phyloP scores from a whole-genome alignment of 106 monocot genomes.

The Acorus gramineus region DNA sequence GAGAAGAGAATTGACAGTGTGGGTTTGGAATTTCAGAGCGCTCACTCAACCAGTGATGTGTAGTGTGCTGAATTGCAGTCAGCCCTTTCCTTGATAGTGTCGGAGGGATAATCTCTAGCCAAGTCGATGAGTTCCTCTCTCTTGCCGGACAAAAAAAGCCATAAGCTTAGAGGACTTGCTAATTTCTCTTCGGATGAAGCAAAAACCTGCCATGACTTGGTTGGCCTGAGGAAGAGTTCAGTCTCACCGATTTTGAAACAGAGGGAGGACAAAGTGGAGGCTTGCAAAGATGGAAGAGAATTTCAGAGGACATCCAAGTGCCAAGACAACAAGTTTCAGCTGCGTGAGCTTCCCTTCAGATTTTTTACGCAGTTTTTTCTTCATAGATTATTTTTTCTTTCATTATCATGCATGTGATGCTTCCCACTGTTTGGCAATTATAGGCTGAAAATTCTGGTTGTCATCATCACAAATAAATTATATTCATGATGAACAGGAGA shows the following conservation, averaged over 20 bases:
- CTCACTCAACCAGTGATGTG: conserved; percentile 40
- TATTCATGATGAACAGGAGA: too few species aligned
- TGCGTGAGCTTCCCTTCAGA: conserved; percentile 74
- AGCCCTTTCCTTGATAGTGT: conserved; percentile 30
- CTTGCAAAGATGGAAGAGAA: conserved; percentile 63
- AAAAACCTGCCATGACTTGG: conserved; percentile 32
- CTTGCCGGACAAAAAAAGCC: conserved; percentile 36
- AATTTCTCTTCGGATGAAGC: conserved; percentile 50
- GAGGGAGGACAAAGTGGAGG: conserved; percentile 54
- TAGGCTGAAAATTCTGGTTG: too few species aligned
- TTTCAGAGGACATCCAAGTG: conserved; percentile 50
- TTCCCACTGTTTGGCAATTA: too few species aligned
- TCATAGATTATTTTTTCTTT: background rate
- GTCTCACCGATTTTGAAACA: conserved; percentile 52
- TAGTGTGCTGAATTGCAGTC: conserved; percentile 31
- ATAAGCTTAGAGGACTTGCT: conserved; percentile 47
- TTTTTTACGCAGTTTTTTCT: conserved; percentile 7
- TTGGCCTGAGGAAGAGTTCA: conserved; percentile 40
- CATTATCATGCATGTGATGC: too few species aligned
- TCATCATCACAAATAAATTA: too few species aligned
- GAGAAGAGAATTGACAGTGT: conserved; percentile 58
- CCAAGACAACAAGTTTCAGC: conserved; percentile 51
- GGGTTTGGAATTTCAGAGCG: conserved; percentile 40
- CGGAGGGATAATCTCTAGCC: conserved; percentile 28
- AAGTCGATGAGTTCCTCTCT: conserved; percentile 46